Base-by-base conservation (phyloP, 495 filamentous ascomycete genomes). In the Copromyces sp. region DNA sequence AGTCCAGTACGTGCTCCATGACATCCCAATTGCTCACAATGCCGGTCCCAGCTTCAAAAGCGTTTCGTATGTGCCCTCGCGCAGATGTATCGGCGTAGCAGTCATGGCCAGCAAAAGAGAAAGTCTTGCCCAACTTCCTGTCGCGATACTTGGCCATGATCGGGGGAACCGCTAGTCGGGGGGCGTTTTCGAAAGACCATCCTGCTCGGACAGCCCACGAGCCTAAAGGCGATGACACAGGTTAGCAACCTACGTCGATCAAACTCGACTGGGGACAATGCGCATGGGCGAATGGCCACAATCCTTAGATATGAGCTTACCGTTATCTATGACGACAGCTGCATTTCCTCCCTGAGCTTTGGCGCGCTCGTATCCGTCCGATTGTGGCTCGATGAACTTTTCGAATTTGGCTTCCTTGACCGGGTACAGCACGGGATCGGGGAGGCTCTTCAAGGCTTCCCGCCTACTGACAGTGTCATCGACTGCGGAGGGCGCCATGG, bases 301-400 rank as follows among this genome's bases (percentile, higher is more conserved):
- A 11, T 38, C 35, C 1, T 59, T 6, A 2, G 24, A 71, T 68
- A 39, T 5, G 45, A 73, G 75, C 76, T 70, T 82, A 97, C 94
- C 95, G 92, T 98, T 99, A 84, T 99, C 95, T 76, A 99, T 99
- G 73, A 99, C 92, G 76, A 99, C 97, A 42, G 94, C 93, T 17
- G 84, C 81, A n/a, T 80, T 77, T 16, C 84, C 86, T 17, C 75
- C 70, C 42, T 77, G 78, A 68, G 83, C 82, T 71, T 85, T 85
- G 80, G 88, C 93, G 76, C 87, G 86, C 75, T 85, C 84, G 74
- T 88, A 90, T 20, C 89, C 91, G 75, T 93, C 90, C 8, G 87
- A 78, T 74, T 93, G 90, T 5, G 90, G 86, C 68, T 90, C 82
- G 32, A 90, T 83, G 74, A 89, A 91, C 73, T 91, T 90, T 76